phyloP scores from a whole-genome alignment of 2,329 filamentous ascomycete species.

The Beauveria pseudobassiana region DNA sequence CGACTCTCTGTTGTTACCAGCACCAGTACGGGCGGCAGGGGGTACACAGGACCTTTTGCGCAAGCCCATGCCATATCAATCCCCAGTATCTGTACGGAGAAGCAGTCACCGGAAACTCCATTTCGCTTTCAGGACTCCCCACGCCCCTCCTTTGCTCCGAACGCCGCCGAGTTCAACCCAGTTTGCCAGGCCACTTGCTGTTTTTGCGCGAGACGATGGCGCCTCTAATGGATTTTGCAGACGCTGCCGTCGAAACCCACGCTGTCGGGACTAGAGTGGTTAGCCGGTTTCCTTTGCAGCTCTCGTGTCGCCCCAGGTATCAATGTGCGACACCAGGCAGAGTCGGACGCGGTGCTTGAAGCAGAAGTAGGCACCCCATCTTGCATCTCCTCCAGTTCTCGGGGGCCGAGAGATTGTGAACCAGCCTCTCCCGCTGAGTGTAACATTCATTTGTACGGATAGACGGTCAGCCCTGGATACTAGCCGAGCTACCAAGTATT shows the following conservation, averaged over 20 bases:
- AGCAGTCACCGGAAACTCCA: not conserved
- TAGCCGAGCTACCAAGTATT: too few species aligned
- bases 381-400: not conserved
- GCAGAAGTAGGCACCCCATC: too few species aligned
- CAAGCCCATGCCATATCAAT: not conserved
- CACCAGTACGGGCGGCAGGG: not conserved
- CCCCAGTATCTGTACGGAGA: not conserved
- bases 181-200: not conserved
- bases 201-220: not conserved
- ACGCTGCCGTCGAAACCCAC: conserved; percentile 6
- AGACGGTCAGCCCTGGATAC: too few species aligned
- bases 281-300: not conserved
- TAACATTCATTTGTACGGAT: not conserved
- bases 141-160: not conserved
- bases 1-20: not conserved
- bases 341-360: too few species aligned
- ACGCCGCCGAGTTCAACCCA: not conserved
- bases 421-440: not conserved
- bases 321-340: not conserved
- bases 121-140: not conserved
- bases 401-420: not conserved
- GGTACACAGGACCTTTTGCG: not conserved
- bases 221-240: not conserved
- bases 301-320: not conserved
- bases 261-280: not conserved